These are phyloP conservation scores for Lepidium didymum DNA, from an alignment of 345 rosid genomes.

Conservation along the genomic window DNA sequence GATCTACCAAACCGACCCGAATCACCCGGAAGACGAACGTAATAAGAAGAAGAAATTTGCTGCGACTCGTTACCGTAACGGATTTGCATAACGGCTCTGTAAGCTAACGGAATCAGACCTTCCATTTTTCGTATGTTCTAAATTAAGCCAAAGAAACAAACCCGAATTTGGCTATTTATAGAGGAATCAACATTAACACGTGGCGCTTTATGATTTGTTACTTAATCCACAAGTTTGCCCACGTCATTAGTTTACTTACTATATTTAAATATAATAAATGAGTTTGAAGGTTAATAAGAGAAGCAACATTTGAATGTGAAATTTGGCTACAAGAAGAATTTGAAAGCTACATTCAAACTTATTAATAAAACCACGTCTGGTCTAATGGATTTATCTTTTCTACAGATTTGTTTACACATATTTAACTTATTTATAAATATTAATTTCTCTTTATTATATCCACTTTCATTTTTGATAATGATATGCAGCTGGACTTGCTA, in stretches of 20 bases:
- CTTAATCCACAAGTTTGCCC: conserved; percentile 10
- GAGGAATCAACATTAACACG: not conserved
- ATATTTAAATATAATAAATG: not conserved
- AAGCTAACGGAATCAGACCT: conserved; percentile 68
- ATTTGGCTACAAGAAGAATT: not conserved
- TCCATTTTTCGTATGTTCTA: conserved; percentile 47
- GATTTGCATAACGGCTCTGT: conserved; percentile 57
- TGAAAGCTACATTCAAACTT: conserved; percentile 26
- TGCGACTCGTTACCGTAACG: conserved; percentile 45
- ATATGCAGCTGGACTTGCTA: not conserved
- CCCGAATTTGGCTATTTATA: not conserved
- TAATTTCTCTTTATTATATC: conserved; percentile 1
- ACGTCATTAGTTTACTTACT: conserved; percentile 13
- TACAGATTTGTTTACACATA: not conserved
- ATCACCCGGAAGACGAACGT: conserved; percentile 83
- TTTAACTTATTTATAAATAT: not conserved
- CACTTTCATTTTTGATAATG: not conserved
- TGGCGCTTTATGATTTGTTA: conserved; percentile 15
- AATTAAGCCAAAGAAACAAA: not conserved
- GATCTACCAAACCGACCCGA: conserved; percentile 65
- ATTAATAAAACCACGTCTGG: conserved; percentile 16
- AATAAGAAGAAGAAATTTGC: conserved; percentile 41
- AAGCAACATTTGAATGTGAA: conserved; percentile 32
- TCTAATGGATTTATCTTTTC: conserved; percentile 15
- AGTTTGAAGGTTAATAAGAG: conserved; percentile 6